phyloP scores from a whole-genome alignment of 225 moss, liverwort and hornwort species.

The Polytrichum formosum region DNA sequence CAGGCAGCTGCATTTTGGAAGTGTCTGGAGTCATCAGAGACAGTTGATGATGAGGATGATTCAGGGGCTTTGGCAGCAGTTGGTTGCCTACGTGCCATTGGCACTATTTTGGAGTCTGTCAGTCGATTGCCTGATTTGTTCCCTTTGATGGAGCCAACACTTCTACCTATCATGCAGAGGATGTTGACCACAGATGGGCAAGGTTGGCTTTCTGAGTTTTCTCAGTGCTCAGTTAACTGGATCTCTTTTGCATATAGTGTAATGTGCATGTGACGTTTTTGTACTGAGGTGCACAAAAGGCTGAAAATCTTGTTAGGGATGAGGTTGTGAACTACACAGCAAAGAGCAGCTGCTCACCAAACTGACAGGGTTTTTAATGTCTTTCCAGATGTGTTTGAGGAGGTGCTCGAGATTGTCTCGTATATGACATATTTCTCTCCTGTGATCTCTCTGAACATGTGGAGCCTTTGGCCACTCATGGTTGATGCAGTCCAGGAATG shows the following conservation, averaged over 20 bases:
- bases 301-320: too few relatives aligned
- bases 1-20: conserved; percentile 99
- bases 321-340: too few relatives aligned
- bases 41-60: conserved; percentile 95
- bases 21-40: conserved; percentile 93
- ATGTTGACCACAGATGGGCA: conserved; percentile 99
- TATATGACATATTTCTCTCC: conserved; percentile 99
- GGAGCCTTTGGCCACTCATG: conserved; percentile 99
- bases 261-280: too few relatives aligned
- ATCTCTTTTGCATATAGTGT: too few relatives aligned
- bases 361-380: not conserved
- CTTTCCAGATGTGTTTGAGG: conserved; percentile 92
- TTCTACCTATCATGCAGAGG: conserved; percentile 95
- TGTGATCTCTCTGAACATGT: conserved; percentile 89
- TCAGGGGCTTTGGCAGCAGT: conserved; percentile 98
- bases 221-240: too few relatives aligned
- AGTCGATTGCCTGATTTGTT: conserved; percentile 91
- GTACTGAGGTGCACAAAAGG: too few relatives aligned
- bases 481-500: conserved; percentile 95
- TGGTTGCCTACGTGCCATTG: conserved; percentile 93
- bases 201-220: conserved; percentile 33
- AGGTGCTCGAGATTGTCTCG: conserved; percentile 97
- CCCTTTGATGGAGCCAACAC: conserved; percentile 89
- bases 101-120: conserved; percentile 96
- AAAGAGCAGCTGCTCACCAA: too few relatives aligned